Base-by-base conservation (phyloP, 2,329 filamentous ascomycete species). In the Fusarium coffeatum region DNA sequence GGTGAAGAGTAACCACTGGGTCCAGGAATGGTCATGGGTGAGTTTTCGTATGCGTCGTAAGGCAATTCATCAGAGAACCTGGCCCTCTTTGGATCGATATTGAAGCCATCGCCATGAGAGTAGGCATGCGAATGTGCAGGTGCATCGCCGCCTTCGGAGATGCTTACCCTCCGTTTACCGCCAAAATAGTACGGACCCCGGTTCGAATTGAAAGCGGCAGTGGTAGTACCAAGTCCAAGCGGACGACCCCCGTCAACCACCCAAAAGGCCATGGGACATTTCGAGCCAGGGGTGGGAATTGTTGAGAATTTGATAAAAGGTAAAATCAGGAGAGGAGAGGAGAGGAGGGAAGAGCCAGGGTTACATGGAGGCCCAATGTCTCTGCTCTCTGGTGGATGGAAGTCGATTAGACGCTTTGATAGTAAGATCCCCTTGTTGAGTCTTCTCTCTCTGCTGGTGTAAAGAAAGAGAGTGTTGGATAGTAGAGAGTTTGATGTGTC, bases 181-280 rank as follows among this genome's bases (percentile, higher is more conserved):
- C 75, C 78, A 27, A 76, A 74, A 63, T 77, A 59, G 67, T 80
- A 78, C 37, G 74, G 76, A 54, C 59, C 70, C 58, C 60, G 66
- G 59, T 59, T 66, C 43, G 70, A 55, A 64, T 55, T 48, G 53
- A 69, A 54, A 64, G 69, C 70, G 51, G 69, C 56, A 47, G 60
- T 56, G 55, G 71, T 65, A 67, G 69, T 70, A 72, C 71, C 71
- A 71, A 73, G 74, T 67, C 71, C 71, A 71, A 73, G 74, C 67
- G 76, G 69, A 67, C 69, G 72, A 72, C 69, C 74, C 65, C 77
- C 69, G 75, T 78, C 76, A 70, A 77, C 78, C 66, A 80, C 78
- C 81, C 77, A 81, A 75, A 77, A 82, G 74, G 76, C 78, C 79
- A 79, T 82, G 71, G 79, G 77, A 77, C 79, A 81, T 78, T 63